These are phyloP conservation scores for Saturnispora serradocipensis DNA, from an alignment of 805 yeast genomes.

Conservation along the genomic window DNA sequence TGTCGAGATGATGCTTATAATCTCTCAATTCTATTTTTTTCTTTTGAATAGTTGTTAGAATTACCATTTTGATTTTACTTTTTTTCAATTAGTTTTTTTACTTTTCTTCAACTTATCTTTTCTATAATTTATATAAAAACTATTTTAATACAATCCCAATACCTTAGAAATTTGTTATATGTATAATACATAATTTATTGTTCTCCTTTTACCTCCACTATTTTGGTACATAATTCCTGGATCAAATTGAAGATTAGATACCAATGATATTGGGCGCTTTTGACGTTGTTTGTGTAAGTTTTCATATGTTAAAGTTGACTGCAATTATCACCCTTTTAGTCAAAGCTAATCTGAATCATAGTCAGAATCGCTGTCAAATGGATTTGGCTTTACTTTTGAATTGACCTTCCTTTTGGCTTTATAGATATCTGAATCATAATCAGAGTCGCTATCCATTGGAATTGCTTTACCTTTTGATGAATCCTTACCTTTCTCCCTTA, in stretches of 20 bases:
- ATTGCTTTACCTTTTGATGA: background rate
- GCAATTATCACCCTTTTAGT: too few species aligned
- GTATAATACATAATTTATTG: too few species aligned
- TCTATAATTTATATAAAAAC: background rate
- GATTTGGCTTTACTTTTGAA: background rate
- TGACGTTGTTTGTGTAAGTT: too few species aligned
- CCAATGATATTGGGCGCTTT: too few species aligned
- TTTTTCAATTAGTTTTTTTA: background rate
- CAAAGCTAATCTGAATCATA: too few species aligned
- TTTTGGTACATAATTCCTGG: too few species aligned
- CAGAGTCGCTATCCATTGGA: background rate
- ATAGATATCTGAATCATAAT: background rate
- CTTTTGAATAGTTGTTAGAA: background rate
- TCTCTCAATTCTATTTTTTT: background rate
- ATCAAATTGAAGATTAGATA: too few species aligned
- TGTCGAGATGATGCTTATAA: background rate
- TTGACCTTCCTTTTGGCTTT: background rate
- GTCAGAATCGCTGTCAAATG: conserved; percentile 1
- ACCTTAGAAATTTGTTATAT: background rate
- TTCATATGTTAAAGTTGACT: too few species aligned
- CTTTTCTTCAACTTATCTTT: background rate
- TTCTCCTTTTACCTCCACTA: too few species aligned
- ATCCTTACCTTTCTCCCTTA: too few species aligned
- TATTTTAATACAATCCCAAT: background rate
- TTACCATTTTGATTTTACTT: background rate